These are phyloP conservation scores for Toxicodendron radicans DNA, from an alignment of 345 rosid genomes.

Conservation along the genomic window DNA sequence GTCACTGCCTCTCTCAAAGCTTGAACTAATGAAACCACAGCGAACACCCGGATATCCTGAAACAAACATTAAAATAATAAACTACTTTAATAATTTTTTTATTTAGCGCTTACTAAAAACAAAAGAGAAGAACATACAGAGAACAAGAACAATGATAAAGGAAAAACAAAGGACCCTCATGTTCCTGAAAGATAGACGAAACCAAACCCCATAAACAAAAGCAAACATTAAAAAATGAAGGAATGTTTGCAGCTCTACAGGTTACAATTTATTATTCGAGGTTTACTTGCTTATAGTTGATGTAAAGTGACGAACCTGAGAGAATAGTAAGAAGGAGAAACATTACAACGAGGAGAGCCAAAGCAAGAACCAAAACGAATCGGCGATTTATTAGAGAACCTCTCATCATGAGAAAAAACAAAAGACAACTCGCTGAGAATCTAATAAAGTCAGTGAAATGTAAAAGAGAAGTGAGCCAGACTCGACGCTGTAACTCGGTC, in stretches of 20 bases:
- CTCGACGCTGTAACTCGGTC: neutral
- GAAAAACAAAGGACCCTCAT: conserved; percentile 16
- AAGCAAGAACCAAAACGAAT: conserved; percentile 15
- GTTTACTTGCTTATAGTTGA: neutral
- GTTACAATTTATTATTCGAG: neutral
- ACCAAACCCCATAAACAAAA: conserved; percentile 1
- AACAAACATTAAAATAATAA: conserved; percentile 7
- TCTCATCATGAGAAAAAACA: conserved; percentile 25
- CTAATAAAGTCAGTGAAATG: neutral
- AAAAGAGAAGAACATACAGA: conserved; percentile 12
- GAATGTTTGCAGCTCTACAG: neutral
- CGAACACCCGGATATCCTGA: conserved; percentile 13
- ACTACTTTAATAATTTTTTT: neutral
- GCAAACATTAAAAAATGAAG: conserved; percentile 2
- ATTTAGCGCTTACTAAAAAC: neutral
- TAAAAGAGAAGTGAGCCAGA: neutral
- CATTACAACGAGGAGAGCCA: conserved; percentile 19
- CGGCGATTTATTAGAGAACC: conserved; percentile 16
- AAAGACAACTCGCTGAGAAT: conserved; percentile 6
- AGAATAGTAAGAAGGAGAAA: conserved; percentile 14
- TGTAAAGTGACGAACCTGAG: conserved; percentile 23
- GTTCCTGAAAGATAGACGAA: conserved; percentile 23
- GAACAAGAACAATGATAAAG: conserved; percentile 8
- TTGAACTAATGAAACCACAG: conserved; percentile 6
- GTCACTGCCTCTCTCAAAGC: conserved; percentile 4